A percentile compares a stretch with the other conserved stretches of the same genome.
Conservation (phyloP, 2,329 filamentous ascomycete species). For the Ceratocystis colombiana region DNA sequence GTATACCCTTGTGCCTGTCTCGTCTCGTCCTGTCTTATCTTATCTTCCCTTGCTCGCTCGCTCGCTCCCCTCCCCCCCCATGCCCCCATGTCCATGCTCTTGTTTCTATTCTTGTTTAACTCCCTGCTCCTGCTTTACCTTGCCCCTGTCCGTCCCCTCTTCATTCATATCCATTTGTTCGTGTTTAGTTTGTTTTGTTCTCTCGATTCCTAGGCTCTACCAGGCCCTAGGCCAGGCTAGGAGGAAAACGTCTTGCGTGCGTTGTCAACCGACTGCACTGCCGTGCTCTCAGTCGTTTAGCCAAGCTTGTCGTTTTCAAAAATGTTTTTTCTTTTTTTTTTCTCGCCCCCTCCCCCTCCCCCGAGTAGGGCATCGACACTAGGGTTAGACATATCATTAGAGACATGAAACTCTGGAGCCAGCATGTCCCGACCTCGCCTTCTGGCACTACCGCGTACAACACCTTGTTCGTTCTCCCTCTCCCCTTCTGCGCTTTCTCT, state of each 20-base stretch:
- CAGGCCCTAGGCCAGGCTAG: background rate
- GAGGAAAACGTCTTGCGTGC: background rate
- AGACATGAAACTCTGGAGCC: background rate
- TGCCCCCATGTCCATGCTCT: background rate
- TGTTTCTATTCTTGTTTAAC: slow-evolving; percentile 7
- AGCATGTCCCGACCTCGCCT: background rate
- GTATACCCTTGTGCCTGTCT: background rate
- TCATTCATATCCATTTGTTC: background rate
- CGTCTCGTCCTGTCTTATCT: slow-evolving; percentile 1
- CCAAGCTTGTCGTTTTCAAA: background rate
- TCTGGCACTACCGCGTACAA: background rate
- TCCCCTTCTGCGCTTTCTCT: background rate
- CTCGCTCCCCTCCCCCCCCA: background rate
- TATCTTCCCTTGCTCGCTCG: slow-evolving; percentile 1
- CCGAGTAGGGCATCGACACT: background rate
- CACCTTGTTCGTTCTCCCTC: background rate
- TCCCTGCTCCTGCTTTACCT: background rate
- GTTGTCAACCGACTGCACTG: slow-evolving; percentile 2
- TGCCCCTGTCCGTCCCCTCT: background rate
- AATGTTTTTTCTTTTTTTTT: background rate
- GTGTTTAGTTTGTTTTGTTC: slow-evolving; percentile 7
- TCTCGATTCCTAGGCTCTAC: background rate
- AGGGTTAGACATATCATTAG: background rate
- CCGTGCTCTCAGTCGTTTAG: background rate
- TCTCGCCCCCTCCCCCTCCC: background rate